phyloP scores from a whole-genome alignment of 23 red algal genomes.

The Gracilaria vermiculophylla region DNA sequence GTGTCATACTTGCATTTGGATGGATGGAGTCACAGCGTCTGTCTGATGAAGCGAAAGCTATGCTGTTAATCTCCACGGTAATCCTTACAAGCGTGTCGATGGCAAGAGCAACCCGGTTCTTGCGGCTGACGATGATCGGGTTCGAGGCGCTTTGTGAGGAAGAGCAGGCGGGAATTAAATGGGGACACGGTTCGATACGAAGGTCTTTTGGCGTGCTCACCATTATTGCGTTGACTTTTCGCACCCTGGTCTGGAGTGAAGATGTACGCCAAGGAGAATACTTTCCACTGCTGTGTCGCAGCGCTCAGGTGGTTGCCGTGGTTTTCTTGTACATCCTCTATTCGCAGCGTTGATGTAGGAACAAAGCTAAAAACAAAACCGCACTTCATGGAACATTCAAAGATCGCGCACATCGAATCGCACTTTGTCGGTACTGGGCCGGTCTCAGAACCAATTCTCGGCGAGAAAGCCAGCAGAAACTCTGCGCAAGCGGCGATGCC shows the following conservation, averaged over 20 bases:
- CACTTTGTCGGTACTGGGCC: too few relatives aligned
- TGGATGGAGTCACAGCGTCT: neutral
- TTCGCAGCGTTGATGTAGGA: neutral
- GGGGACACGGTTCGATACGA: slow-evolving; percentile 13
- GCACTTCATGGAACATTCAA: too few relatives aligned
- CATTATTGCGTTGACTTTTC: slow-evolving; percentile 31
- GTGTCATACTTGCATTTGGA: neutral
- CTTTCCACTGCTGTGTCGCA: neutral
- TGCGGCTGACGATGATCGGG: slow-evolving; percentile 17
- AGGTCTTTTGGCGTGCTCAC: neutral
- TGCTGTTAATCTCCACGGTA: slow-evolving; percentile 2
- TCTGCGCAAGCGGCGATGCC: too few relatives aligned
- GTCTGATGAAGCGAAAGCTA: slow-evolving; percentile 13
- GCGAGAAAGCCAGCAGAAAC: too few relatives aligned
- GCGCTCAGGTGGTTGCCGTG: slow-evolving; percentile 10
- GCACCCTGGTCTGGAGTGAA: slow-evolving; percentile 9
- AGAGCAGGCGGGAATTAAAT: neutral
- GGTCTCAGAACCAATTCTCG: too few relatives aligned
- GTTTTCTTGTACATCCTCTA: slow-evolving; percentile 5
- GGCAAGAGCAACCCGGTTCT: slow-evolving; percentile 15
- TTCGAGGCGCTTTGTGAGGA: slow-evolving; percentile 21
- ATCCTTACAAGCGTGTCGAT: neutral
- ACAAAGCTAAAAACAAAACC: too few relatives aligned
- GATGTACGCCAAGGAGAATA: slow-evolving; percentile 10
- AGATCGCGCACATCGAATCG: too few relatives aligned